Conservation (phyloP, 2,329 filamentous ascomycete species). For the Decorospora gaudefroyi region DNA sequence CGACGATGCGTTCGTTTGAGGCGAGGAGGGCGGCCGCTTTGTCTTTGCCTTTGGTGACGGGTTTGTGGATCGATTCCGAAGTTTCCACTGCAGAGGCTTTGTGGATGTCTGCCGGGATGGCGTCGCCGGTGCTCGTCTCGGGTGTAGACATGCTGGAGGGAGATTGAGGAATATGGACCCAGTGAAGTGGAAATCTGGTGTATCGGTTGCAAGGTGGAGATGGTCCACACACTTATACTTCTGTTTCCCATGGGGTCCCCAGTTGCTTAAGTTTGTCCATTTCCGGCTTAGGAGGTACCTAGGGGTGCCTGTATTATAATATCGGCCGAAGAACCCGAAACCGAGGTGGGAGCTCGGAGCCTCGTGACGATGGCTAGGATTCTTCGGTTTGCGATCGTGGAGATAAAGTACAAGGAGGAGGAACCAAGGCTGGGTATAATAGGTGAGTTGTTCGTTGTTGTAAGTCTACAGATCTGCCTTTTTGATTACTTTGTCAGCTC, state of each 20-base stretch:
- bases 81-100: slow-evolving; percentile 36
- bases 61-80: slow-evolving; percentile 36
- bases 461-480: too few relatives aligned
- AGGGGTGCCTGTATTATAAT: too few relatives aligned
- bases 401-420: too few relatives aligned
- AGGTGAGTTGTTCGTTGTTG: too few relatives aligned
- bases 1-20: slow-evolving; percentile 52
- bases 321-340: too few relatives aligned
- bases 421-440: too few relatives aligned
- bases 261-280: slow-evolving; percentile 15
- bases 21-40: slow-evolving; percentile 58
- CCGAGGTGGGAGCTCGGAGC: too few relatives aligned
- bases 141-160: slow-evolving; percentile 24
- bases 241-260: slow-evolving; percentile 38
- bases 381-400: too few relatives aligned
- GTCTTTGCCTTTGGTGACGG: slow-evolving; percentile 42
- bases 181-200: neutral
- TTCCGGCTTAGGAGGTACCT: neutral
- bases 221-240: slow-evolving; percentile 16
- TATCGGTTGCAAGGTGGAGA: slow-evolving; percentile 13
- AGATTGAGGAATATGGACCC: slow-evolving; percentile 1
- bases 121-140: slow-evolving; percentile 2
- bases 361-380: too few relatives aligned
- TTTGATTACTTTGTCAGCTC: too few relatives aligned
- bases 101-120: slow-evolving; percentile 17